Percentiles rank a stretch among this genome's conserved stretches.
Conservation (phyloP, 176 grass and related monocot genomes). For the Eragrostis curvula region DNA sequence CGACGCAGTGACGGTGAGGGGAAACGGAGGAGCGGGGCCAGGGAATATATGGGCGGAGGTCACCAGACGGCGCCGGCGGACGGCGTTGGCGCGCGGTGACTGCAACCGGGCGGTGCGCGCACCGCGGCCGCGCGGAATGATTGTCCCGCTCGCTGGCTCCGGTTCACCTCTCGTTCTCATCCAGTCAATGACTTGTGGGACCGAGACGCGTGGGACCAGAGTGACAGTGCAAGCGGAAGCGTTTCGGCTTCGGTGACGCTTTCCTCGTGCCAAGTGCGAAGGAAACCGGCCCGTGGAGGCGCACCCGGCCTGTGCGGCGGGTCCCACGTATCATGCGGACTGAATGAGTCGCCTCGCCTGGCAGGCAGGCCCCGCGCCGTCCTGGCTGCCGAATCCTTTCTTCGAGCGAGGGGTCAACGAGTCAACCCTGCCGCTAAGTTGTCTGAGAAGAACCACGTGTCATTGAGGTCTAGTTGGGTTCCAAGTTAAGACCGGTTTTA, state of each 20-base stretch:
- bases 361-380: background rate
- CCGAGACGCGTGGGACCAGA: accelerated
- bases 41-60: background rate
- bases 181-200: background rate
- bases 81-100: background rate
- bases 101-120: background rate
- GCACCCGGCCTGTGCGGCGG: background rate
- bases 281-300: too few relatives aligned
- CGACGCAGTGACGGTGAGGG: background rate
- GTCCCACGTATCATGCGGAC: background rate
- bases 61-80: background rate
- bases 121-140: constrained; percentile 7
- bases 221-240: accelerated
- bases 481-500: too few relatives aligned
- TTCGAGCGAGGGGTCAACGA: background rate
- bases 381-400: background rate
- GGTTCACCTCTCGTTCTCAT: too few relatives aligned
- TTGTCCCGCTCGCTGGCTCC: background rate
- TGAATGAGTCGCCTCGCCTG: background rate
- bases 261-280: background rate
- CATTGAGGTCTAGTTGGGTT: too few relatives aligned
- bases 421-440: background rate
- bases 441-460: too few relatives aligned
- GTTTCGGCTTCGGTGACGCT: background rate
- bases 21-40: background rate